Percentiles rank a stretch among this genome's conserved stretches.
phyloP scores from a whole-genome alignment of 2,329 filamentous ascomycete species.

The Albifimbria verrucaria region DNA sequence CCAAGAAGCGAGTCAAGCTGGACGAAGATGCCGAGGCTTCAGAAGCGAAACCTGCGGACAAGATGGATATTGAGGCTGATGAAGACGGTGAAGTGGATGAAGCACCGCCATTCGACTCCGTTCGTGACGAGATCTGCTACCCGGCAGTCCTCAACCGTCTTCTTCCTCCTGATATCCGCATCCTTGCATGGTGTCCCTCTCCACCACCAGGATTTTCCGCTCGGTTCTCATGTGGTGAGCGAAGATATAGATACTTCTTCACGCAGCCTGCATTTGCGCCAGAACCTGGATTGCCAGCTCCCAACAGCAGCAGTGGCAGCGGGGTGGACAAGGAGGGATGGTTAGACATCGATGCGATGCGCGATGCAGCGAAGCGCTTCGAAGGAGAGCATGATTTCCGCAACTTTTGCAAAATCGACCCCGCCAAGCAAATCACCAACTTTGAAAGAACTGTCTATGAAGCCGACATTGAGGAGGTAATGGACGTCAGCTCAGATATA shows the following conservation, averaged over 20 bases:
- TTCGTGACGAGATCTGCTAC: constrained; percentile 82
- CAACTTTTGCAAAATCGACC: constrained; percentile 94
- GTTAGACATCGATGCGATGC: constrained; percentile 87
- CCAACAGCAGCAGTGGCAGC: constrained; percentile 13
- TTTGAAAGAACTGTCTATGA: constrained; percentile 78
- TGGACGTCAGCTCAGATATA: constrained; percentile 49
- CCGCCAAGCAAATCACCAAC: constrained; percentile 82
- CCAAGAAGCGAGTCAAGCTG: constrained; percentile 21
- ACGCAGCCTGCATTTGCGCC: constrained; percentile 86
- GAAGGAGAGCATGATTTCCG: constrained; percentile 90
- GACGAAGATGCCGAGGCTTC: constrained; percentile 12
- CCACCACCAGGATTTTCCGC: constrained; percentile 81
- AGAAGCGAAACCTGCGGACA: constrained; percentile 8
- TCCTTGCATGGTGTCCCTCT: constrained; percentile 88
- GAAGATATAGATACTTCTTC: constrained; percentile 96
- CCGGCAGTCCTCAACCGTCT: constrained; percentile 79
- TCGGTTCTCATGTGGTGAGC: constrained; percentile 86
- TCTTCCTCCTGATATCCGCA: constrained; percentile 82
- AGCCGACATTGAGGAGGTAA: constrained; percentile 72
- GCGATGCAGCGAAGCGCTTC: constrained; percentile 72
- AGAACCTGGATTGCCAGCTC: constrained; percentile 28
- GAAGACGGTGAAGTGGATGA: constrained; percentile 15
- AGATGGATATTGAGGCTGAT: constrained; percentile 9
- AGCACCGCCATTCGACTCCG: constrained; percentile 53
- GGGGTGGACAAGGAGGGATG: constrained; percentile 59